phyloP scores from a whole-genome alignment of 805 yeast species.

The Candida endomychidarum region DNA sequence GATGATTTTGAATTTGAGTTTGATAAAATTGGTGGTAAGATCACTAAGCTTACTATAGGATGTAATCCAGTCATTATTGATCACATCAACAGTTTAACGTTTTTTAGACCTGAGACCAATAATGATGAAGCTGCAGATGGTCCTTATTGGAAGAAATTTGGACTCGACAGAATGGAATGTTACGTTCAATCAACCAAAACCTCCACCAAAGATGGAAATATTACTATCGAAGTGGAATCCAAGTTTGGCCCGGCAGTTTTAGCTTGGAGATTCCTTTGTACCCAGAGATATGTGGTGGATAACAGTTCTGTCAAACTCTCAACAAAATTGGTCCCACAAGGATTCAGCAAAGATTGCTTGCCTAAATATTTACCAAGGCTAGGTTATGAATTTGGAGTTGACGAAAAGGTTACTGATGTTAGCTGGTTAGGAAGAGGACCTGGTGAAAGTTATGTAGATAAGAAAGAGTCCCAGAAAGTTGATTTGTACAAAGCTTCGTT shows the following conservation, averaged over 20 bases:
- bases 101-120: conserved; percentile 34
- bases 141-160: conserved; percentile 27
- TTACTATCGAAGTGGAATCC: conserved; percentile 15
- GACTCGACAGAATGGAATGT: conserved; percentile 20
- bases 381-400: conserved; percentile 28
- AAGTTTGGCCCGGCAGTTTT: conserved; percentile 23
- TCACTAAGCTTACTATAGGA: background rate
- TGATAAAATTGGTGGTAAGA: conserved; percentile 15
- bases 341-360: conserved; percentile 7
- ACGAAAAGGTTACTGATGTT: conserved; percentile 15
- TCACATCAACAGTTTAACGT: conserved; percentile 16
- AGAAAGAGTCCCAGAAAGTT: conserved; percentile 23
- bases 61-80: conserved; percentile 19
- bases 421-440: conserved; percentile 37
- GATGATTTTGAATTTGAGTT: conserved; percentile 1
- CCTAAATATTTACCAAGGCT: conserved; percentile 30
- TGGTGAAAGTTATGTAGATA: conserved; percentile 34
- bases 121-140: conserved; percentile 22
- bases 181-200: conserved; percentile 6
- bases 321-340: conserved; percentile 2
- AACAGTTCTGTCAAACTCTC: background rate
- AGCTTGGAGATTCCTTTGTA: conserved; percentile 24
- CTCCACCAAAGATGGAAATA: background rate
- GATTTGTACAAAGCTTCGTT: conserved; percentile 21
- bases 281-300: conserved; percentile 12